Evolutionary conservation across 805 yeast genomes (phyloP).

Genomic region (Cyberlindnera galapagoensis): DNA sequence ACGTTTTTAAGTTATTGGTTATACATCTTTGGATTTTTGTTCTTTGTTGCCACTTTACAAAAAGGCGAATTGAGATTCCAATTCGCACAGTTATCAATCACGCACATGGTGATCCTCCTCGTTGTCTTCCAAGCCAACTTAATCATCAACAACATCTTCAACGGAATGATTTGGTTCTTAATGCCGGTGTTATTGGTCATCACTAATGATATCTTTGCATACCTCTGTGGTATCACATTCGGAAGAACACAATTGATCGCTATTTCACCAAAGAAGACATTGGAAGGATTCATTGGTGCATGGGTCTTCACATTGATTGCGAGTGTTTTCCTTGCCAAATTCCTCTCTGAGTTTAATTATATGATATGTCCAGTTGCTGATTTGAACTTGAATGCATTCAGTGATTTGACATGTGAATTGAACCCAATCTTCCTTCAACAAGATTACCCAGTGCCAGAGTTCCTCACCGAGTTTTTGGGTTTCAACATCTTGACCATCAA

Average conservation of each 20-base stretch:
- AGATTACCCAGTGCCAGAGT: slow-evolving; percentile 66
- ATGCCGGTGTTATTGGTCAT: slow-evolving; percentile 89
- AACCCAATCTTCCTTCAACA: slow-evolving; percentile 88
- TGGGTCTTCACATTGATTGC: slow-evolving; percentile 88
- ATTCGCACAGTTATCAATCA: slow-evolving; percentile 86
- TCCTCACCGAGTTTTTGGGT: slow-evolving; percentile 45
- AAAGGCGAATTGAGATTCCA: slow-evolving; percentile 89
- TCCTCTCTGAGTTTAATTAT: slow-evolving; percentile 61
- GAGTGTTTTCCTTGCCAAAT: slow-evolving; percentile 58
- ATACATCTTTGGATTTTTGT: slow-evolving; percentile 81
- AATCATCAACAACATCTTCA: slow-evolving; percentile 81
- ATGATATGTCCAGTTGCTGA: slow-evolving; percentile 83
- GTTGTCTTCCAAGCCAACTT: slow-evolving; percentile 94
- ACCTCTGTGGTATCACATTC: slow-evolving; percentile 93
- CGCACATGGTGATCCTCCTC: slow-evolving; percentile 86
- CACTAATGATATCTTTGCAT: slow-evolving; percentile 93
- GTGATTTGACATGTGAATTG: slow-evolving; percentile 66
- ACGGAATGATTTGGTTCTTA: slow-evolving; percentile 91
- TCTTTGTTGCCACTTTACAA: slow-evolving; percentile 82
- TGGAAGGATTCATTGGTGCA: slow-evolving; percentile 96
- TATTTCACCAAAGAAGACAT: slow-evolving; percentile 94
- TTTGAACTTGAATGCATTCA: slow-evolving; percentile 53
- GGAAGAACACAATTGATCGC: slow-evolving; percentile 89
- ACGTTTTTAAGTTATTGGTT: slow-evolving; percentile 76
- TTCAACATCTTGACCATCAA: slow-evolving; percentile 52